Evolutionary conservation across 805 yeast species (phyloP), one percentile per base, ranked within the genome.

Genomic region (Grigorovia humatica): DNA sequence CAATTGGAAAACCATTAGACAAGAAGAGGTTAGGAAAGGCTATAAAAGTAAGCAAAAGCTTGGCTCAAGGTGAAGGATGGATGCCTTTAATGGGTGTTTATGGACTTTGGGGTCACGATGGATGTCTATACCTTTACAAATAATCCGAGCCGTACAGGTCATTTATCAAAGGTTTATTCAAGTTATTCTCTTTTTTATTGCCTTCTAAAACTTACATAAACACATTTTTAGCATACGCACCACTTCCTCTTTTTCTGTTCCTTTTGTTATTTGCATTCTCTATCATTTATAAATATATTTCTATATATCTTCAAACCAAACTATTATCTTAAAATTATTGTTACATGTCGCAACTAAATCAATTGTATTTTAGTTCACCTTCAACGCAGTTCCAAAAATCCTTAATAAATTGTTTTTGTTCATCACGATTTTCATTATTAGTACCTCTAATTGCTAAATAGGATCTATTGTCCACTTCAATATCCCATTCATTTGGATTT

Each of bases 101-200:
- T 40, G 89, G 88, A 0, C 70, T 72, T 41, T 82, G 83, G 75
- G 90, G 88, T 13, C 70, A 65, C 30, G 91, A 85, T 64, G 90
- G 90, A 2, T 83, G 90, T 61, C 74, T 85, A 53, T 85, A 84
- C 62, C 74, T 72, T 57, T 69, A 62, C 48, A 60, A 55, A 53
- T 55, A 40, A 47, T 15, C 13, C 17, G 38, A 32, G 27, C 3
- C 27, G 6, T 23, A 3, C 6, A 23, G 15, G 15, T 32, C 15
- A 32, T 4, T 32, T 32, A 32, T 32, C 38, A 32, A 32, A 32
- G 12, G 8, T 13, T 12, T 44, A 9, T 44, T 9, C 11, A 19
- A 23, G 27, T 23, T 23, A 6, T 3, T 23, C 27, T 3, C 27
- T 23, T 23, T 23, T 23, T 23, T 23, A 6, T 23, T 23, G 27